Evolutionary conservation across 306 rosid genomes (phyloP).

Genomic region (Dryas alaskensis): DNA sequence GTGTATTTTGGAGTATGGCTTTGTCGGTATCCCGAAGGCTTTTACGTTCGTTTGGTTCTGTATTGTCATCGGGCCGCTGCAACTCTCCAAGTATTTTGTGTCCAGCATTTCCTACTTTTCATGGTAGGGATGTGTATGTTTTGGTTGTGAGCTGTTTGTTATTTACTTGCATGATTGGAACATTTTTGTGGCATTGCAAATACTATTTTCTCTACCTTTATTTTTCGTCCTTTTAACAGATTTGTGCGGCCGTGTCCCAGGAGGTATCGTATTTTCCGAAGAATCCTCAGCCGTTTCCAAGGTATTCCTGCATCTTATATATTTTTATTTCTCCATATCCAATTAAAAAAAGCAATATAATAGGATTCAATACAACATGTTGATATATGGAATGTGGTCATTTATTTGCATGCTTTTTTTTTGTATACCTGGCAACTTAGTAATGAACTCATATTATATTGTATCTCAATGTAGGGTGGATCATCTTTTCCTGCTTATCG

Average conservation of each 20-base stretch:
- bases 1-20: slow-evolving; percentile 45
- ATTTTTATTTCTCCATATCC: not conserved
- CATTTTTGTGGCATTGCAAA: not conserved
- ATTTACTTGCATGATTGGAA: not conserved
- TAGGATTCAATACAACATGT: not conserved
- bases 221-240: slow-evolving; percentile 25
- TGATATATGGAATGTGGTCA: not conserved
- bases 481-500: slow-evolving; percentile 30
- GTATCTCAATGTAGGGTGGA: slow-evolving; percentile 46
- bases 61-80: slow-evolving; percentile 42
- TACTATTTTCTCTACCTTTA: not conserved
- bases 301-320: slow-evolving; percentile 36
- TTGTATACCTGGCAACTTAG: slow-evolving; percentile 10
- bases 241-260: slow-evolving; percentile 31
- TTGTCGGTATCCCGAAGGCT: slow-evolving; percentile 56
- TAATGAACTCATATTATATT: slow-evolving; percentile 10
- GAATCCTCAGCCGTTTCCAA: slow-evolving; percentile 33
- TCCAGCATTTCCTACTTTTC: slow-evolving; percentile 28
- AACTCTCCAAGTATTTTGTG: slow-evolving; percentile 33
- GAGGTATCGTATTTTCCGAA: slow-evolving; percentile 33
- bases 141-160: not conserved
- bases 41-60: slow-evolving; percentile 49
- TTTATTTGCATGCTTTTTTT: not conserved
- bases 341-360: not conserved
- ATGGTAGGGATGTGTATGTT: slow-evolving; percentile 30